phyloP scores from a whole-genome alignment of 2,329 filamentous ascomycete species.

The Aspergillus hortae region DNA sequence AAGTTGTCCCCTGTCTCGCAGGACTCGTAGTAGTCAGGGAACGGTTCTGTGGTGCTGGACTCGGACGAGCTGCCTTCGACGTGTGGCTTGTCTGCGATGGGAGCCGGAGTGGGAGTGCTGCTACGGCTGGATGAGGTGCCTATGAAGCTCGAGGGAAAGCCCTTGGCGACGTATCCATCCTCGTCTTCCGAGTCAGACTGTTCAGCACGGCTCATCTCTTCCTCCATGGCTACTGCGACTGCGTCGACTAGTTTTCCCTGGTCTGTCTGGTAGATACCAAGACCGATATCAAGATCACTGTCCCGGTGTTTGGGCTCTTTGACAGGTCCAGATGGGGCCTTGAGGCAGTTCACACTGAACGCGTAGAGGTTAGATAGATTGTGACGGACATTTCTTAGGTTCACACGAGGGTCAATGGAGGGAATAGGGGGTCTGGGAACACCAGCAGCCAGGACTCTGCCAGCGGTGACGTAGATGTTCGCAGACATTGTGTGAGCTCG shows the following conservation, averaged over 20 bases:
- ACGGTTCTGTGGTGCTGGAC: constrained; percentile 17
- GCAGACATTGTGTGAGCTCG: neutral
- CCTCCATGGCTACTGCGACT: neutral
- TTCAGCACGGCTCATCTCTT: neutral
- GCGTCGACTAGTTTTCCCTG: neutral
- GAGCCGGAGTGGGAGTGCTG: neutral
- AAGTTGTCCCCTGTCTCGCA: constrained; percentile 5
- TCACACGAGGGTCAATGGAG: neutral
- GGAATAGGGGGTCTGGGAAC: neutral
- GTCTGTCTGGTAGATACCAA: neutral
- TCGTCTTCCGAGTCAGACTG: neutral
- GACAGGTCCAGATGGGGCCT: neutral
- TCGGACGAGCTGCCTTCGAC: neutral
- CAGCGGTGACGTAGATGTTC: neutral
- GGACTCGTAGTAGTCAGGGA: constrained; percentile 24
- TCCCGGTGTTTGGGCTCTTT: neutral
- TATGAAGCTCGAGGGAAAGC: no score
- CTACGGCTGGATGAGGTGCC: no score
- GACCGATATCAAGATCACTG: neutral
- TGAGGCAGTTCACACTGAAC: neutral
- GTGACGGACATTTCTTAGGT: neutral
- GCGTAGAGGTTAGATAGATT: neutral
- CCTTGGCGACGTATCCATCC: no score
- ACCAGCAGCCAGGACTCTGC: neutral
- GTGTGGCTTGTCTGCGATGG: neutral